Base-by-base conservation (phyloP, 106 monocot species). In the Iris macrosiphon region DNA sequence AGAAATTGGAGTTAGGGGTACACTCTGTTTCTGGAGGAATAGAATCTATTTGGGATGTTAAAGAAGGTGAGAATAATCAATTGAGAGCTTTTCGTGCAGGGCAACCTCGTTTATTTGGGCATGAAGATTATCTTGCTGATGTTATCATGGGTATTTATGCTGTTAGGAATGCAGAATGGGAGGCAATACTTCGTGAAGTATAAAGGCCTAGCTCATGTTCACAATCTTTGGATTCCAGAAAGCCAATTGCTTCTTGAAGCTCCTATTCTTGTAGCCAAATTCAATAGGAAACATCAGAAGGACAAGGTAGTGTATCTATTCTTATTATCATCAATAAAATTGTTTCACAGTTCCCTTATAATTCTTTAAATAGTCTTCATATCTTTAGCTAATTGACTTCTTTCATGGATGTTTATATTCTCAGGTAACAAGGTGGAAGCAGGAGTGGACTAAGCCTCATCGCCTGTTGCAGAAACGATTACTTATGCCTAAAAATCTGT, bases 141-240 rank as follows among this genome's bases (percentile, higher is more conserved):
- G 26, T 44, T 61, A 46, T 22, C 47, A 17, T 54, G 18, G 47
- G 39, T 39, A 2, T 33, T n/a, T 17, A 55, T 64, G 52, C 32
- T 61, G 25, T 20, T 57, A 85, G 78, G 60, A 67, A 45, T 37
- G 49, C 46, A 74, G 45, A 60, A 50, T 59, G 67, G 66, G 58
- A 93, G 75, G 53, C 61, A 60, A 43, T 93, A 87, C 72, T 53
- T 83, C 51, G 87, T 87, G 21, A 93, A 93, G 49, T 93, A 87
- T 47, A 81, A 67, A 54, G 74, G 73, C 52, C 77, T 93, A 57
- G 66, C 87, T 11, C 93, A 93, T 80, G 72, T 83, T 30, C 86
- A 93, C 55, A 87, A 93, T 61, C 73, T 45, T 20, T 93, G 87
- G 93, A 33, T 93, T 64, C 45, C 80, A 26, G 87, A 87, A 65